Evolutionary conservation across 2,329 filamentous ascomycete genomes (phyloP), one percentile per base, ranked within the genome.

Genomic region (Trichoderma lentiforme): DNA sequence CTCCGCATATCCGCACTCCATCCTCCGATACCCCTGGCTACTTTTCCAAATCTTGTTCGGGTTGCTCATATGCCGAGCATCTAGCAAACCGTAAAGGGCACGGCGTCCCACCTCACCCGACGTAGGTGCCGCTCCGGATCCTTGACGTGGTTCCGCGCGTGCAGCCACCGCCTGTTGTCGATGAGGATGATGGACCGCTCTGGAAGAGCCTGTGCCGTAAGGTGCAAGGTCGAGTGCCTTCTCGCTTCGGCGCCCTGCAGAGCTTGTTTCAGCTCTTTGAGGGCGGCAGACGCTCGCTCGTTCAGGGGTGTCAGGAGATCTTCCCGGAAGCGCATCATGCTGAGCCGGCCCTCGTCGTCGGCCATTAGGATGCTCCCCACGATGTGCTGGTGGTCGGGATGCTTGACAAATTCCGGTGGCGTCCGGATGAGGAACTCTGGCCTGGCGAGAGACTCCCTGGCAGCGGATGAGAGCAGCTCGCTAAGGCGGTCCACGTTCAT

Each of bases 141-240:
- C 24, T 72, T 77, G 67, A 82, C 74, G 3, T 78, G 32, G 18
- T 78, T 79, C 21, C 81, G 73, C 14, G 80, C 75, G 70, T 82
- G 81, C 30, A 82, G 24, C 81, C 80, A 82, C 12, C 78, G 75
- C 8, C 79, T 78, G 39, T 82, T 82, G 3, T 82, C 78, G 14
- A 82, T 75, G 1, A 82, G 71, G 4, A 82, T 73, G 14, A 82
- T 77, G 4, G 75, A 76, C 0, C 77, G 71, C 1, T 70, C 75
- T 0, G 80, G 80, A 0, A 82, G 32, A 6, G 80, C 76, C 3
- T 64, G 14, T 0, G 81, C 67, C 0, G 63, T 73, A 0, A 82
- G 77, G 12, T 79, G 77, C 12, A 80, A 26, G 0, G 76, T 77
- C 4, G 76, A 73, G 2, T 71, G 34, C 0, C 51, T 63, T 2